phyloP scores from a whole-genome alignment of 139 green algal genomes.

The Coelastrella sp. region DNA sequence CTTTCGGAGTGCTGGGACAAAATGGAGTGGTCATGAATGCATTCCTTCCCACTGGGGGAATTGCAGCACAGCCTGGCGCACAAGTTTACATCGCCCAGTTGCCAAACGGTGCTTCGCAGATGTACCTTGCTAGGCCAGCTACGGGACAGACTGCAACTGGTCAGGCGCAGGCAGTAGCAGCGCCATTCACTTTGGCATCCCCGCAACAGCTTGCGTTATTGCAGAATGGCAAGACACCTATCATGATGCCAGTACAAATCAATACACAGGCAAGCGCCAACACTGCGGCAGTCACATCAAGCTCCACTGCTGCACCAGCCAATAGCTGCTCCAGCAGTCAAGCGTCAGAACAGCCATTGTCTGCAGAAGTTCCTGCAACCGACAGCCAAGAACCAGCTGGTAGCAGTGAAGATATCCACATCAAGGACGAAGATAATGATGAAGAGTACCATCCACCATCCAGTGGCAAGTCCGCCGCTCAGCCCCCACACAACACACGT shows the following conservation, averaged over 20 bases:
- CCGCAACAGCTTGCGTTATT: conserved; percentile 26
- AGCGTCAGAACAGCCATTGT: conserved; percentile 14
- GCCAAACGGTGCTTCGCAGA: conserved; percentile 6
- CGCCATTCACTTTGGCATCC: not conserved
- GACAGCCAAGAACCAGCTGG: not conserved
- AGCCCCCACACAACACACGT: not conserved
- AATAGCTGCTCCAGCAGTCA: conserved; percentile 37
- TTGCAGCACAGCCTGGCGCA: conserved; percentile 26
- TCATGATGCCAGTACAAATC: conserved; percentile 31
- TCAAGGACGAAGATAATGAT: conserved; percentile 38
- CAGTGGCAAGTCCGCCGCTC: not conserved
- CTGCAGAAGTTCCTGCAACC: conserved; percentile 11
- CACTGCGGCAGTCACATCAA: not conserved
- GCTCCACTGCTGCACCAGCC: not conserved
- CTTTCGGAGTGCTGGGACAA: conserved; percentile 38
- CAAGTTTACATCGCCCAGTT: conserved; percentile 41
- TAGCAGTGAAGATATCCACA: conserved; percentile 13
- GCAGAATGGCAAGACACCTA: conserved; percentile 32
- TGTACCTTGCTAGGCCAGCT: conserved; percentile 35
- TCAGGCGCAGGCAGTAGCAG: conserved; percentile 5
- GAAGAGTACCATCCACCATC: conserved; percentile 24
- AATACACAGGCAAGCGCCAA: not conserved
- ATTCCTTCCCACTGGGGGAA: not conserved
- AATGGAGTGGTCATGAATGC: conserved; percentile 45
- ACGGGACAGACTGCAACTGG: conserved; percentile 10